Percentiles rank a stretch among this genome's conserved stretches.
phyloP scores from a whole-genome alignment of 257 asterid genomes.

The Cruciata laevipes region DNA sequence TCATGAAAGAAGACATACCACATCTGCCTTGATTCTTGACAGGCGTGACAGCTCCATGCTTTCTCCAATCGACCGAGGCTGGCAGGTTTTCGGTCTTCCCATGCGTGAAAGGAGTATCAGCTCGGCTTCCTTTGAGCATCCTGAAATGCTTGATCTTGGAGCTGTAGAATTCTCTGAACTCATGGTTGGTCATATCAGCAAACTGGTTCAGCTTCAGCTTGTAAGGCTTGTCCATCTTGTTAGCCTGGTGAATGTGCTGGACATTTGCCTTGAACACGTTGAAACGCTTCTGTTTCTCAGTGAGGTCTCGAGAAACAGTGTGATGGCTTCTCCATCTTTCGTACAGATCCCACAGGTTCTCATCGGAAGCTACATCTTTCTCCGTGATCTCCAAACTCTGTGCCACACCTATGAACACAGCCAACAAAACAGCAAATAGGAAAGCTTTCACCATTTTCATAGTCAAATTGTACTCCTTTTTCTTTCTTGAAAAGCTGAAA shows the following conservation, averaged over 20 bases:
- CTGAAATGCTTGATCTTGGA: conserved; percentile 62
- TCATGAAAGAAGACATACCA: conserved; percentile 33
- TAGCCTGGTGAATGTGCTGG: conserved; percentile 49
- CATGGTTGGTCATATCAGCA: conserved; percentile 72
- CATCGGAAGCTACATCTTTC: conserved; percentile 67
- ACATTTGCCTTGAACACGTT: conserved; percentile 82
- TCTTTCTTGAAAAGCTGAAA: background rate
- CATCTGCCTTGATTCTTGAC: conserved; percentile 85
- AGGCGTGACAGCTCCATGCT: conserved; percentile 67
- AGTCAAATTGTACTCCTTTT: conserved; percentile 5
- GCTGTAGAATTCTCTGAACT: conserved; percentile 51
- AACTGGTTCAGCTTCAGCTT: conserved; percentile 73
- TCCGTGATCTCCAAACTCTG: conserved; percentile 62
- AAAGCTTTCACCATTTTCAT: conserved; percentile 34
- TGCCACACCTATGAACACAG: conserved; percentile 31
- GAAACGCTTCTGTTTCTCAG: conserved; percentile 65
- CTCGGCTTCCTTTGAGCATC: conserved; percentile 42
- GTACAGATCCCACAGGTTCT: conserved; percentile 65
- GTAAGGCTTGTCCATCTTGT: conserved; percentile 70
- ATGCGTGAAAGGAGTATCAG: conserved; percentile 51
- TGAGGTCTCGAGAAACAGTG: conserved; percentile 51
- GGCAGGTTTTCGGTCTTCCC: conserved; percentile 41
- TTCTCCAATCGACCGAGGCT: conserved; percentile 71
- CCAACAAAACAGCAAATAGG: conserved; percentile 27
- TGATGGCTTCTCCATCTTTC: conserved; percentile 83